phyloP scores from a whole-genome alignment of 192 early-diverging fungal genomes.

The Podila verticillata region DNA sequence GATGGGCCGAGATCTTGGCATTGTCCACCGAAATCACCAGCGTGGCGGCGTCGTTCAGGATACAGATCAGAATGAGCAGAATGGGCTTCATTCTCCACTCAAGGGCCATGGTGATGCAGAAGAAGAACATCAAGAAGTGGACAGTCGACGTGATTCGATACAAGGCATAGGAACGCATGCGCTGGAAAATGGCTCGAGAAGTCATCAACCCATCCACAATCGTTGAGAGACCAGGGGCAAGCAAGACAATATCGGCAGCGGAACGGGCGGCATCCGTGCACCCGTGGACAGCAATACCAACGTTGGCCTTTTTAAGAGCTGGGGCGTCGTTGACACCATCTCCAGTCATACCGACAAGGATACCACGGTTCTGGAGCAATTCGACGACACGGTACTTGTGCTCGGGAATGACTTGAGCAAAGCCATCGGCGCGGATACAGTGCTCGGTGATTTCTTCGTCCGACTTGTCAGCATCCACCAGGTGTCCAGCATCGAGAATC shows the following conservation, averaged over 20 bases:
- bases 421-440: slow-evolving; percentile 91
- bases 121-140: slow-evolving; percentile 97
- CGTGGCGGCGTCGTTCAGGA: slow-evolving; percentile 92
- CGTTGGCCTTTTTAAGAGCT: slow-evolving; percentile 94
- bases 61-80: slow-evolving; percentile 89
- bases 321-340: slow-evolving; percentile 98
- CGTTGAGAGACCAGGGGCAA: slow-evolving; percentile 89
- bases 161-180: slow-evolving; percentile 93
- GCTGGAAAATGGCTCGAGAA: slow-evolving; percentile 94
- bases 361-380: slow-evolving; percentile 86
- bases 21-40: slow-evolving; percentile 96
- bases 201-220: slow-evolving; percentile 94
- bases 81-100: slow-evolving; percentile 85
- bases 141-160: slow-evolving; percentile 97
- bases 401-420: slow-evolving; percentile 98
- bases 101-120: slow-evolving; percentile 85
- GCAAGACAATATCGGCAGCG: slow-evolving; percentile 95
- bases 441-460: slow-evolving; percentile 89
- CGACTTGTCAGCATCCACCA: slow-evolving; percentile 78
- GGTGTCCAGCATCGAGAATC: slow-evolving; percentile 88
- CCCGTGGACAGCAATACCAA: slow-evolving; percentile 95
- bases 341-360: slow-evolving; percentile 94
- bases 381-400: slow-evolving; percentile 98
- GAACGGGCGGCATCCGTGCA: slow-evolving; percentile 97
- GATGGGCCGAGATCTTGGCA: slow-evolving; percentile 88